Base-by-base conservation (phyloP, 2,329 filamentous ascomycete species). In the Apiospora kogelbergensis region DNA sequence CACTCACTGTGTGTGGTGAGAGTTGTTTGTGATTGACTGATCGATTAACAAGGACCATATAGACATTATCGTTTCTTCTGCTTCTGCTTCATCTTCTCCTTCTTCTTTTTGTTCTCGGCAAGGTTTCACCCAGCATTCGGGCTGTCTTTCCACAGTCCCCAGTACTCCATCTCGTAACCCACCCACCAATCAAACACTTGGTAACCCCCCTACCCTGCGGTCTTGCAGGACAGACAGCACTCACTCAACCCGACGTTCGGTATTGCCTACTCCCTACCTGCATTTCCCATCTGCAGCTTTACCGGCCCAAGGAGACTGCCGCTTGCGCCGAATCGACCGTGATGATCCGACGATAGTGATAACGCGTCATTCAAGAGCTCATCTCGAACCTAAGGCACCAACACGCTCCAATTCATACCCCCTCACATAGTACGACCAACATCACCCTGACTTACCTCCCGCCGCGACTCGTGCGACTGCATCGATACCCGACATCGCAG, bases 401-500 rank as follows among this genome's bases (percentile, higher is more conserved):
- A 65, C n/a, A 30, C 17, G 11, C 37, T 17, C 48, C 48, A 30
- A 60, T 60, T 22, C 17, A 37, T 30, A n/a, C 53, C 30, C 53
- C 20, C 48, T n/a, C 42, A 6, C 48, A 26, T 33, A 57, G 33
- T n/a, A 30, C 48, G 13, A 53, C 20, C 53, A 26, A 5, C 15
- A 60, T 2, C 53, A 22, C 33, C 30, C 53, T 30, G 30, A 60
- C 53, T 20, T n/a, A 11, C 17, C 4, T 33, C 48, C 26, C 24
- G 26, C 63, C 9, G n/a, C 63, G 63, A 42, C 24, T 24, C 63
- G 9, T 65, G 65, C 45, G 26, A 42, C 37, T 53, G 42, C 65
- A 66, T 26, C 65, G 17, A 45, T 53, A 46, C 75, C 42, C 40
- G 22, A 66, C 22, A 46, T 48, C 37, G 63, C 48, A 77, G 48